Evolutionary conservation across 257 asterid genomes (phyloP).

Genomic region (Nicotiana tabacum): DNA sequence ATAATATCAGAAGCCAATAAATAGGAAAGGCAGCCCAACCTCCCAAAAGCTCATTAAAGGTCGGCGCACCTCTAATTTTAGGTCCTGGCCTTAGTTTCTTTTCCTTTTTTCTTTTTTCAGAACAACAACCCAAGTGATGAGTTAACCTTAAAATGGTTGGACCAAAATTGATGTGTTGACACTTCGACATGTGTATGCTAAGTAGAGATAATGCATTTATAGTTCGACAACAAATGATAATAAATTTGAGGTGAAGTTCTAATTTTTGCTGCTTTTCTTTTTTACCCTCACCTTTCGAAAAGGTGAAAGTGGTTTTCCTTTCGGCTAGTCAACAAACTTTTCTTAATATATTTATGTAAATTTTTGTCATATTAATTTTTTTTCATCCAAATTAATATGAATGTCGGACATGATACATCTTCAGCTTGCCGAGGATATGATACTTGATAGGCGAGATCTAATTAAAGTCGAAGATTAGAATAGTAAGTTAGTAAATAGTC

Average conservation of each 20-base stretch:
- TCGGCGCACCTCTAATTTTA: background rate
- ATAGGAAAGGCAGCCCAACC: background rate
- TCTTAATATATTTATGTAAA: too few relatives aligned
- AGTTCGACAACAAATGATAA: background rate
- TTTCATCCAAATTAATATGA: too few relatives aligned
- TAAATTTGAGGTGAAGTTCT: background rate
- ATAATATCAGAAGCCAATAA: background rate
- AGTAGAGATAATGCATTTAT: background rate
- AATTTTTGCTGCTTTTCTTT: background rate
- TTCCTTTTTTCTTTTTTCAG: background rate
- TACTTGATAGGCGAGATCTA: too few relatives aligned
- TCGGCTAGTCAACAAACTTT: too few relatives aligned
- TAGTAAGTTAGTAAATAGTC: too few relatives aligned
- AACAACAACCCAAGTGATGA: background rate
- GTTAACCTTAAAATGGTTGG: background rate
- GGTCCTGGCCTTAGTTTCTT: background rate
- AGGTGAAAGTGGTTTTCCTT: background rate
- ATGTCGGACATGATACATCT: too few relatives aligned
- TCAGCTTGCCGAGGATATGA: too few relatives aligned
- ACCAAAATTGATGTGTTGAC: background rate
- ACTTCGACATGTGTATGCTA: background rate
- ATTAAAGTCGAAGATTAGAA: too few relatives aligned
- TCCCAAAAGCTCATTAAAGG: conserved; percentile 6
- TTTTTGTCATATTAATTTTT: too few relatives aligned
- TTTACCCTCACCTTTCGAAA: background rate